A percentile compares a stretch with the other conserved stretches of the same genome.
phyloP scores from a whole-genome alignment of 768 basidiomycete species.

The Chalciporus pseudorubinellus region DNA sequence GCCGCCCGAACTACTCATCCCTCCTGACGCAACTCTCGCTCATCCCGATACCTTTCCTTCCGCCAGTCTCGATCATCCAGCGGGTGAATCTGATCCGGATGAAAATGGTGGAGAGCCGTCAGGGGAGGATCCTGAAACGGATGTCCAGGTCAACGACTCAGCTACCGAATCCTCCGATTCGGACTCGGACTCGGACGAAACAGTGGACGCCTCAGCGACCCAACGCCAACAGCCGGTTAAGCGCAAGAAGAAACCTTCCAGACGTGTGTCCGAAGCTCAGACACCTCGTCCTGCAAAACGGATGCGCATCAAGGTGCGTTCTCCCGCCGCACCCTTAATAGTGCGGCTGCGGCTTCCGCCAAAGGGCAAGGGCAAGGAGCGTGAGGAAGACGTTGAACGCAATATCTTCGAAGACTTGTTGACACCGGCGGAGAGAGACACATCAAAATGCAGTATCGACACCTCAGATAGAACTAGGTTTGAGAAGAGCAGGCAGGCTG shows the following conservation, averaged over 20 bases:
- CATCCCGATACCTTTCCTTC: conserved; percentile 46
- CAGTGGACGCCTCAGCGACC: conserved; percentile 14
- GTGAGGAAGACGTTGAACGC: conserved; percentile 56
- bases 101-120: conserved; percentile 28
- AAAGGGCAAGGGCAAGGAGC: conserved; percentile 68
- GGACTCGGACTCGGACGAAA: conserved; percentile 30
- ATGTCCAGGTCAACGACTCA: conserved; percentile 36
- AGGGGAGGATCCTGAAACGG: conserved; percentile 28
- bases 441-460: conserved; percentile 60
- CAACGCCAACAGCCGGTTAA: conserved; percentile 19
- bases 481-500: conserved; percentile 64
- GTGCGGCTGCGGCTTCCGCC: conserved; percentile 56
- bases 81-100: conserved; percentile 23
- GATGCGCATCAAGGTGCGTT: conserved; percentile 42
- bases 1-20: conserved; percentile 22
- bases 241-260: conserved; percentile 28
- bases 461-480: conserved; percentile 65
- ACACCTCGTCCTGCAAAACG: conserved; percentile 41
- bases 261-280: conserved; percentile 21
- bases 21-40: background rate
- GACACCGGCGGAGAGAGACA: conserved; percentile 64
- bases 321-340: conserved; percentile 35
- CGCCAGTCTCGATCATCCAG: conserved; percentile 20
- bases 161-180: conserved; percentile 34
- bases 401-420: conserved; percentile 88